Conservation (phyloP, 2,329 filamentous ascomycete species). For the Aspergillus pseudoglaucus region DNA sequence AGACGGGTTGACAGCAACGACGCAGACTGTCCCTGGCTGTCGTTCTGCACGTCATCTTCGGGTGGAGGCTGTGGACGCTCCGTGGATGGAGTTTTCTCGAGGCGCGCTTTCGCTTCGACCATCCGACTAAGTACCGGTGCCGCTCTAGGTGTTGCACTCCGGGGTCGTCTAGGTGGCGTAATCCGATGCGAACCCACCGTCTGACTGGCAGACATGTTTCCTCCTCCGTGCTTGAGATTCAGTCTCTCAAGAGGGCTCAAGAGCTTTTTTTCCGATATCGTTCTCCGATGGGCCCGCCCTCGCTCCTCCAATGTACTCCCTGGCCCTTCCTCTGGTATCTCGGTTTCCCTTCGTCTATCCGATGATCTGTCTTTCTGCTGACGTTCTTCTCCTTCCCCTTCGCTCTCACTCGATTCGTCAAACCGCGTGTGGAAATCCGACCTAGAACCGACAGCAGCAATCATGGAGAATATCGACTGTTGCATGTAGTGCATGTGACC, state of each 20-base stretch:
- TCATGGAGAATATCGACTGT: slow-evolving; percentile 88
- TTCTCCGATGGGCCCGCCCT: slow-evolving; percentile 49
- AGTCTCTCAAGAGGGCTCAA: slow-evolving; percentile 57
- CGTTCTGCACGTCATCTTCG: slow-evolving; percentile 43
- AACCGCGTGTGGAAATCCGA: slow-evolving; percentile 77
- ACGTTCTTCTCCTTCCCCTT: slow-evolving; percentile 43
- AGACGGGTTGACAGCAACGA: slow-evolving; percentile 63
- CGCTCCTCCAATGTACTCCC: slow-evolving; percentile 23
- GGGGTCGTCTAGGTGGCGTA: slow-evolving; percentile 18
- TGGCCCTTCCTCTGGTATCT: slow-evolving; percentile 2
- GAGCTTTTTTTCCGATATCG: slow-evolving; percentile 56
- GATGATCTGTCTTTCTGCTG: slow-evolving; percentile 10
- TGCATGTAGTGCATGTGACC: slow-evolving; percentile 65
- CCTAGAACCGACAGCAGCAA: slow-evolving; percentile 77
- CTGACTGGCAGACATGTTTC: slow-evolving; percentile 16
- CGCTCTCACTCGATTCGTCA: slow-evolving; percentile 77
- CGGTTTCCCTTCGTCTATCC: slow-evolving; percentile 3
- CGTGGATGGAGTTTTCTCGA: slow-evolving; percentile 29
- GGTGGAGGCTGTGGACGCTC: slow-evolving; percentile 15
- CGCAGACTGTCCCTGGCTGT: slow-evolving; percentile 38
- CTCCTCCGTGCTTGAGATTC: slow-evolving; percentile 22
- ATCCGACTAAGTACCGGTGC: slow-evolving; percentile 72
- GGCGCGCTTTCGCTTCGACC: slow-evolving; percentile 63
- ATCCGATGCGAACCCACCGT: slow-evolving; percentile 13
- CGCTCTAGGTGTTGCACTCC: slow-evolving; percentile 43